Evolutionary conservation across 176 grass and related monocot species (phyloP).

Genomic region (Ensete glaucum): DNA sequence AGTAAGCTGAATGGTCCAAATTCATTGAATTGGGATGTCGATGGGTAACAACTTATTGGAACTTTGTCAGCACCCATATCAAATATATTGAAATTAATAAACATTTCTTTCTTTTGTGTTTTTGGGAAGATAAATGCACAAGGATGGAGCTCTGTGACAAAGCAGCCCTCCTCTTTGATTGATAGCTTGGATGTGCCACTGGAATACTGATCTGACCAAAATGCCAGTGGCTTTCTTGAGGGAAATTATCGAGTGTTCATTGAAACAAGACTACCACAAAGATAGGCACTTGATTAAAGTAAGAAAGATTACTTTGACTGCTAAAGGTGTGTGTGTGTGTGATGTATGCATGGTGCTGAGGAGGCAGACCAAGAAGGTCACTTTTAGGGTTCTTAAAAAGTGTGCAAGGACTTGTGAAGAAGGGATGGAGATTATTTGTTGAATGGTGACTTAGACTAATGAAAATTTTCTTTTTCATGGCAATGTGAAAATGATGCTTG

Average conservation of each 20-base stretch:
- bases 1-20: too few species aligned
- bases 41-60: too few species aligned
- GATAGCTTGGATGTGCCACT: neutral
- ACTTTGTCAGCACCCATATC: neutral
- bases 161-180: neutral
- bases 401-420: too few species aligned
- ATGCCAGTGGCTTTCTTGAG: too few species aligned
- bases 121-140: neutral
- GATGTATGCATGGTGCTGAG: neutral
- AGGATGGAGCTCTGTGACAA: neutral
- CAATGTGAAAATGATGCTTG: too few species aligned
- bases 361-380: too few species aligned
- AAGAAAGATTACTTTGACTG: neutral
- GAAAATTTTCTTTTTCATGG: too few species aligned
- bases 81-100: neutral
- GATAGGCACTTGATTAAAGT: neutral
- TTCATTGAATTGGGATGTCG: too few species aligned
- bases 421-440: too few species aligned
- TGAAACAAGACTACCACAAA: neutral
- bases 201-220: too few species aligned
- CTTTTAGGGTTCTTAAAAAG: too few species aligned
- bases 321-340: neutral
- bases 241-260: neutral
- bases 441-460: too few species aligned
- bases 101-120: neutral